Evolutionary conservation across 139 green algal species (phyloP).

Genomic region (Nannochloris sp.): DNA sequence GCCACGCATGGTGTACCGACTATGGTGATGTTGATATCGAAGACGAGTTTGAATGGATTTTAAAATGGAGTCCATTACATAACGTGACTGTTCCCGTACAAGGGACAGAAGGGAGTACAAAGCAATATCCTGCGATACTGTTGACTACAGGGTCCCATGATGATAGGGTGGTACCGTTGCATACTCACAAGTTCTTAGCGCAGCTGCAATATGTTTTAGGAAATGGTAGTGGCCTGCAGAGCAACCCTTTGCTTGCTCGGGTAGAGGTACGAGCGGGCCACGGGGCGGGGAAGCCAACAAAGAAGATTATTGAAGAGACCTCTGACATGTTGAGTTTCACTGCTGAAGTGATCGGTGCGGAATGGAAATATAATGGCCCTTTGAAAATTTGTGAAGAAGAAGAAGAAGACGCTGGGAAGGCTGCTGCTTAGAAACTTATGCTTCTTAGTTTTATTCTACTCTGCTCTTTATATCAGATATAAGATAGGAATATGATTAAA

Average conservation of each 20-base stretch:
- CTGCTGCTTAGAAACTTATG: no score
- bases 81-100: conserved; percentile 65
- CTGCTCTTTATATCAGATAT: no score
- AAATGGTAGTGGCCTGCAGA: conserved; percentile 38
- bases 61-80: conserved; percentile 81
- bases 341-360: conserved; percentile 13
- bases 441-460: no score
- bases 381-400: no score
- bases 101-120: no score
- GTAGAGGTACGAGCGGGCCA: conserved; percentile 78
- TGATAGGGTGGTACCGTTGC: conserved; percentile 81
- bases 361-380: no score
- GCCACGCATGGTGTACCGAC: conserved; percentile 74
- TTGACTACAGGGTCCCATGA: conserved; percentile 83
- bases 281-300: conserved; percentile 83
- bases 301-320: conserved; percentile 66
- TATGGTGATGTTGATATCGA: conserved; percentile 73
- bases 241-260: conserved; percentile 77
- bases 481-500: no score
- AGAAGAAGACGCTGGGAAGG: no score
- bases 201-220: conserved; percentile 70
- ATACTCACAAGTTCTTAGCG: conserved; percentile 78
- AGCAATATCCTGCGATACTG: conserved; percentile 77
- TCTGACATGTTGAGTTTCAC: conserved; percentile 45
- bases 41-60: conserved; percentile 62